These are phyloP conservation scores for Colletotrichum spinosum DNA, from an alignment of 2,329 filamentous ascomycete species.

Conservation along the genomic window DNA sequence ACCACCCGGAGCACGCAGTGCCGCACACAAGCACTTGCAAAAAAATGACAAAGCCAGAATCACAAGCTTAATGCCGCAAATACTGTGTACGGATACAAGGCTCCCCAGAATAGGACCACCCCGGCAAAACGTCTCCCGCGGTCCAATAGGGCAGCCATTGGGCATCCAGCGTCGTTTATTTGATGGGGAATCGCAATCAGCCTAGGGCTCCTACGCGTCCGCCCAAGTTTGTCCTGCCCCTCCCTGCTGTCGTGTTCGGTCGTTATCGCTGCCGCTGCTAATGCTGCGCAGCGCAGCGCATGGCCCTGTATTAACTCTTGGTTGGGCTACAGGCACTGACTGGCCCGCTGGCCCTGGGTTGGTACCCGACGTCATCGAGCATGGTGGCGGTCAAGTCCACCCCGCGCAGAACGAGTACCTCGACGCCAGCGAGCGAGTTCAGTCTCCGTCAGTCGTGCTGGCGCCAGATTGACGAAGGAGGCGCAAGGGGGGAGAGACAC, in stretches of 20 bases:
- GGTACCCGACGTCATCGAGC: slow-evolving; percentile 37
- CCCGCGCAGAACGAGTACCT: slow-evolving; percentile 13
- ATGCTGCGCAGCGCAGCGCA: neutral
- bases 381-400: slow-evolving; percentile 30
- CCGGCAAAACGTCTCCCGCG: neutral
- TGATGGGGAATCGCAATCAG: slow-evolving; percentile 22
- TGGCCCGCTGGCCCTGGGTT: slow-evolving; percentile 3
- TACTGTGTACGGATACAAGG: neutral
- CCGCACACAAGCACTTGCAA: neutral
- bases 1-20: neutral
- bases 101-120: slow-evolving; percentile 9
- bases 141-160: slow-evolving; percentile 35
- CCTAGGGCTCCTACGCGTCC: slow-evolving; percentile 15
- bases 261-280: slow-evolving; percentile 20
- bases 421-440: slow-evolving; percentile 13
- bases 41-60: slow-evolving; percentile 9
- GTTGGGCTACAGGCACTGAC: slow-evolving; percentile 27
- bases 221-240: neutral
- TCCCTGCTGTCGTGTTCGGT: neutral
- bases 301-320: slow-evolving; percentile 10
- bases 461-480: too few relatives aligned
- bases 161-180: slow-evolving; percentile 18
- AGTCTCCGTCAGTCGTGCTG: neutral
- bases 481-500: too few relatives aligned
- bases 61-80: slow-evolving; percentile 25